Evolutionary conservation across 2,329 filamentous ascomycete species (phyloP), one percentile per base, ranked within the genome.

Genomic region (Curvularia lunata): DNA sequence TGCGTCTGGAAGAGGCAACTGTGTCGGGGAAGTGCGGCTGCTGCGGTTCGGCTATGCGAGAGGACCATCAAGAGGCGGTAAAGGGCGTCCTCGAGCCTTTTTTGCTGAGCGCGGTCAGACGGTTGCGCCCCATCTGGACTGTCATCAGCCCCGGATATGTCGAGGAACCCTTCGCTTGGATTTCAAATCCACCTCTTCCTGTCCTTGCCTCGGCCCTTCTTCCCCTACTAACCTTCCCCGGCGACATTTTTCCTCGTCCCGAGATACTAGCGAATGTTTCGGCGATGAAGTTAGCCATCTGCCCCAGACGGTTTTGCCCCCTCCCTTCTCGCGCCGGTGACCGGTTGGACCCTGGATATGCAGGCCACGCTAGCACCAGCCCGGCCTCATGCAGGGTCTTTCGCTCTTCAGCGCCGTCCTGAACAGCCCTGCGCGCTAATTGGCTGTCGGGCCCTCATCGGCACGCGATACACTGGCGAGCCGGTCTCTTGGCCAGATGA

Each of bases 361-460:
- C 45, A 21, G 23, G 25, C 43, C 37, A 30, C 40, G 45, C 54
- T 37, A 45, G 30, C 38, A 48, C 32, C n/a, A 34, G 32, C 23
- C 8, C 27, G 23, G 21, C 48, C 48, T 51, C 27, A 56, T 56
- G 48, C 54, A 57, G 54, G 54, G 54, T 46, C 54, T 40, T 27
- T 25, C 21, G 16, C 34, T 2, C 2, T 5, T n/a, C n/a, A n/a
- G n/a, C n/a, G n/a, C n/a, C n/a, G n/a, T n/a, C n/a, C n/a, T 45
- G 42, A 54, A 7, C 9, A 21, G n/a, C 23, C 2, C 2, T 27
- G 16, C 23, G 8, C 9, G 21, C 32, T 49, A n/a, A 49, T 49
- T 49, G 47, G 47, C 23, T 40, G 34, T 23, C 23, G 34, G 47
- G n/a, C 8, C 47, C 2, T 27, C 37, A 34, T 23, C 23, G 47